A percentile compares a stretch with the other conserved stretches of the same genome.
phyloP scores from a whole-genome alignment of 2,329 filamentous ascomycete species.

The Mollisiaceae sp. region DNA sequence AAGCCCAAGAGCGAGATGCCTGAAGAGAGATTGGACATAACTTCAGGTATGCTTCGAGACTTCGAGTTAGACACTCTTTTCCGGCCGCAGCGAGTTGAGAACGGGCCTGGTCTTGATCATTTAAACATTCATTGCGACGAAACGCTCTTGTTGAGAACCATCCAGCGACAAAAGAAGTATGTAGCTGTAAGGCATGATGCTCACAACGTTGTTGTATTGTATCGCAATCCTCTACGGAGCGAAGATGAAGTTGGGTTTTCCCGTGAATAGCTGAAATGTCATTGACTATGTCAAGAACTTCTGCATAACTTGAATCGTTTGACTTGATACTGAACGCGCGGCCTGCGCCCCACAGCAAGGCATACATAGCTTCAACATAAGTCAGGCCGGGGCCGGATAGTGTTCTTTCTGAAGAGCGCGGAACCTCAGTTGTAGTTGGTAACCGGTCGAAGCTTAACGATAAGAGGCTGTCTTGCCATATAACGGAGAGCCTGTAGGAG shows the following conservation, averaged over 20 bases:
- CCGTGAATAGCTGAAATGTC: background rate
- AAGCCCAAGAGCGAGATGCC: constrained; percentile 65
- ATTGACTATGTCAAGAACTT: background rate
- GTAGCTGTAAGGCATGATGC: background rate
- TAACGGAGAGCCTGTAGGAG: background rate
- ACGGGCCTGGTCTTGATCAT: background rate
- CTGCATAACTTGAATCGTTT: background rate
- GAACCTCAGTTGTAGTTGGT: background rate
- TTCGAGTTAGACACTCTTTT: background rate
- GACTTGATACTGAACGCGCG: background rate
- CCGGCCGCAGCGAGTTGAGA: background rate
- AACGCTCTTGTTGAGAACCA: constrained; percentile 7
- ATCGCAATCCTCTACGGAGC: background rate
- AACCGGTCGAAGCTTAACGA: background rate
- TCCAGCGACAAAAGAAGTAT: background rate
- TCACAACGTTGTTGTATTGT: background rate
- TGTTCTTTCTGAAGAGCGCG: background rate
- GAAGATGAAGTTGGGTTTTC: background rate
- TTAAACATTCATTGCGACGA: background rate
- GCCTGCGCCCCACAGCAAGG: background rate
- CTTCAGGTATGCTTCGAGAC: constrained; percentile 60
- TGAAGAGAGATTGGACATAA: constrained; percentile 63
- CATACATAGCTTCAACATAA: background rate
- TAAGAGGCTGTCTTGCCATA: background rate
- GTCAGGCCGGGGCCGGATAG: background rate